phyloP scores from a whole-genome alignment of 2,329 filamentous ascomycete genomes.

The Aspergillus phoenicis region DNA sequence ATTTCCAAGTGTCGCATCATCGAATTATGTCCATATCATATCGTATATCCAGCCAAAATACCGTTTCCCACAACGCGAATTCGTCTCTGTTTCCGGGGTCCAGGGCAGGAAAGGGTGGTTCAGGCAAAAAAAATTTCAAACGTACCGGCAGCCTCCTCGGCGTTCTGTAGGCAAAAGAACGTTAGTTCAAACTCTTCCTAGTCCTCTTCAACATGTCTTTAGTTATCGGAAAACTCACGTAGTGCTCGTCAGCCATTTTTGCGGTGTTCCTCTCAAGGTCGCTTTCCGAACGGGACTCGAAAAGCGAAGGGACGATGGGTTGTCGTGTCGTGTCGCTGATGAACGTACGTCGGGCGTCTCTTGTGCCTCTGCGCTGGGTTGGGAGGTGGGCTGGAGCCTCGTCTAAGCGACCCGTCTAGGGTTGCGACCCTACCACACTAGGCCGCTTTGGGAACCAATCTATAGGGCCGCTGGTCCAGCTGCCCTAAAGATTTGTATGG shows the following conservation, averaged over 20 bases:
- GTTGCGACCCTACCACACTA: constrained; percentile 43
- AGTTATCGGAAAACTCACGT: constrained; percentile 65
- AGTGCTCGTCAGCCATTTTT: constrained; percentile 87
- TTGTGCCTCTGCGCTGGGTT: constrained; percentile 33
- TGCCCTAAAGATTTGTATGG: constrained; percentile 15
- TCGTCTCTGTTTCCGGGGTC: constrained; percentile 8
- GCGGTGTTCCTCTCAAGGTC: constrained; percentile 50
- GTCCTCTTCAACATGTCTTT: not conserved
- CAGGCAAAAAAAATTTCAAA: constrained; percentile 25
- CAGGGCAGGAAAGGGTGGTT: constrained; percentile 17
- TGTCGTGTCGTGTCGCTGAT: constrained; percentile 44
- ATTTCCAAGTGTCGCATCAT: not conserved
- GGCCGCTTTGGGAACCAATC: constrained; percentile 22
- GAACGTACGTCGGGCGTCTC: constrained; percentile 31
- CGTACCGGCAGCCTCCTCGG: constrained; percentile 88
- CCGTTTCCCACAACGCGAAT: constrained; percentile 5
- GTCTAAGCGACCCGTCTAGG: constrained; percentile 48
- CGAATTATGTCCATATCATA: constrained; percentile 19
- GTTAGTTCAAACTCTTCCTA: constrained; percentile 38
- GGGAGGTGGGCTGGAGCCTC: constrained; percentile 43
- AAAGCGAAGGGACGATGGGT: constrained; percentile 47
- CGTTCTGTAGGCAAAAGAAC: constrained; percentile 65
- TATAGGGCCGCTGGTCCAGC: constrained; percentile 12
- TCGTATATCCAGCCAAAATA: constrained; percentile 7
- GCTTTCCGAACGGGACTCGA: constrained; percentile 50